Evolutionary conservation across 2,329 filamentous ascomycete species (phyloP).

Genomic region (Chrysosporium queenslandicum): DNA sequence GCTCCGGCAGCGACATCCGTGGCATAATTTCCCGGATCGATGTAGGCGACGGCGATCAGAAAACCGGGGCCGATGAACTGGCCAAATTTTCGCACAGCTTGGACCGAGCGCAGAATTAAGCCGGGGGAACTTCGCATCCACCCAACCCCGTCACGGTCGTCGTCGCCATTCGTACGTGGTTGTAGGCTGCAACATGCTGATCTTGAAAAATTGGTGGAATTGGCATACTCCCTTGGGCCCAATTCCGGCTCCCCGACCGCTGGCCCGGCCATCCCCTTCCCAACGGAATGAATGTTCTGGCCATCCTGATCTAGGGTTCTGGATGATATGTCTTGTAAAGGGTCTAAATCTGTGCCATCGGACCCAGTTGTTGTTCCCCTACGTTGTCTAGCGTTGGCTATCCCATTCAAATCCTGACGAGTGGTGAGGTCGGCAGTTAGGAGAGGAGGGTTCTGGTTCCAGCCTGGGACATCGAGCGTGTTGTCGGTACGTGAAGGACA

Average conservation of each 20-base stretch:
- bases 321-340: slow-evolving; percentile 22
- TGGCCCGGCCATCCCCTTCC: slow-evolving; percentile 4
- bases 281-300: background rate
- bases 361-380: slow-evolving; percentile 33
- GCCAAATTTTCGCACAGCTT: slow-evolving; percentile 32
- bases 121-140: background rate
- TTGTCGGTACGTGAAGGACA: slow-evolving; percentile 55
- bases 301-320: slow-evolving; percentile 19
- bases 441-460: slow-evolving; percentile 52
- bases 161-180: background rate
- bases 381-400: slow-evolving; percentile 48
- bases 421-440: slow-evolving; percentile 53
- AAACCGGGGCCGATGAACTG: slow-evolving; percentile 42
- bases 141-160: background rate
- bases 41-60: slow-evolving; percentile 38
- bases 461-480: slow-evolving; percentile 42
- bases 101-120: background rate
- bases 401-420: slow-evolving; percentile 51
- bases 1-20: slow-evolving; percentile 43
- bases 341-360: slow-evolving; percentile 21
- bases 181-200: background rate
- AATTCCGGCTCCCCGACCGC: background rate
- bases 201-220: background rate
- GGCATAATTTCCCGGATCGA: slow-evolving; percentile 43
- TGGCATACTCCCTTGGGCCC: background rate